These are phyloP conservation scores for Hyaloscypha variabilis DNA, from an alignment of 495 filamentous ascomycete genomes.

Conservation along the genomic window DNA sequence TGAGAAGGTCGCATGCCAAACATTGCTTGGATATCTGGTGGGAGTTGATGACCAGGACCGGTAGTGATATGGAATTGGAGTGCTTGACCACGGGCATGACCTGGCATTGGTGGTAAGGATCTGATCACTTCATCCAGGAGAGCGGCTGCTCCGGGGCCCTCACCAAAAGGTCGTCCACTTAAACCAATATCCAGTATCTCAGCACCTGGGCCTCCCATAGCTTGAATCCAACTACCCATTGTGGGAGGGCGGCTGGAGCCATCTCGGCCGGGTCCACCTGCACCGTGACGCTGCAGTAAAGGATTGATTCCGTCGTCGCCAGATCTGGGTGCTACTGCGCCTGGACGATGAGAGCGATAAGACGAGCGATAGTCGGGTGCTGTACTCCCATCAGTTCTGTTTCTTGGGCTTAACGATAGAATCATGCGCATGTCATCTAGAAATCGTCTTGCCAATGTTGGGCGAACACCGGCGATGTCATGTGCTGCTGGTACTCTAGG, in stretches of 20 bases:
- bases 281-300: slow-evolving; percentile 53
- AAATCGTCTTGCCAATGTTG: not conserved
- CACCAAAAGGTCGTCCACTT: slow-evolving; percentile 50
- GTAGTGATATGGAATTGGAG: slow-evolving; percentile 39
- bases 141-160: slow-evolving; percentile 22
- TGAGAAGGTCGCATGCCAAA: slow-evolving; percentile 53
- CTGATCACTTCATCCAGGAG: slow-evolving; percentile 28
- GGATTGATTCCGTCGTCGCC: slow-evolving; percentile 84
- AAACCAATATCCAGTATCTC: slow-evolving; percentile 58
- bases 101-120: slow-evolving; percentile 28
- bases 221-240: slow-evolving; percentile 24
- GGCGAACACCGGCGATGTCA: not conserved
- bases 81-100: slow-evolving; percentile 58
- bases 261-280: slow-evolving; percentile 39
- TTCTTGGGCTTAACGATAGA: not conserved
- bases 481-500: not conserved
- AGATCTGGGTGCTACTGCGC: slow-evolving; percentile 40
- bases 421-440: not conserved
- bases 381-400: slow-evolving; percentile 35
- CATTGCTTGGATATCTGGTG: slow-evolving; percentile 59
- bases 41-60: slow-evolving; percentile 35
- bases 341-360: slow-evolving; percentile 30
- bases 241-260: slow-evolving; percentile 34
- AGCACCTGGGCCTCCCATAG: slow-evolving; percentile 25
- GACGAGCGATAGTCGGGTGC: slow-evolving; percentile 27